Evolutionary conservation across 179 eudicot genomes (phyloP).

Genomic region (Pouteria campechiana): DNA sequence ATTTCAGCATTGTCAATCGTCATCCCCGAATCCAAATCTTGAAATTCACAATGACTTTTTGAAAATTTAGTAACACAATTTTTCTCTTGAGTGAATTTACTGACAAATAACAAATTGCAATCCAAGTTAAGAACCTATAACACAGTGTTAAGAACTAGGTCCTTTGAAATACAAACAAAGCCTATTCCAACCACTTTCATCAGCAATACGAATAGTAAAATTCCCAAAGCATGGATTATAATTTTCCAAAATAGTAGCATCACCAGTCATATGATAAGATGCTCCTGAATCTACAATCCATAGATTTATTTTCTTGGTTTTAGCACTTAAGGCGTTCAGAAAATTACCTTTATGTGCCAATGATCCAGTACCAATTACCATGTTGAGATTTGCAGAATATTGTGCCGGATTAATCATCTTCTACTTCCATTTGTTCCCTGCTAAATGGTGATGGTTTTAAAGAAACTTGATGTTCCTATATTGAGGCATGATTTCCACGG

Average conservation of each 20-base stretch:
- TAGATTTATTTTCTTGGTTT: not conserved
- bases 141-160: no score
- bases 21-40: constrained; percentile 2
- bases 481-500: not conserved
- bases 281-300: constrained; percentile 6
- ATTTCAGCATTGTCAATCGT: not conserved
- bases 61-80: constrained; percentile 6
- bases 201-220: not conserved
- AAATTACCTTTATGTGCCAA: constrained; percentile 2
- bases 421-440: not conserved
- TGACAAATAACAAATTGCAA: constrained; percentile 2
- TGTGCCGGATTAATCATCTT: not conserved
- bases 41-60: not conserved
- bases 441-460: not conserved
- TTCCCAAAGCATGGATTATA: not conserved
- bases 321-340: not conserved
- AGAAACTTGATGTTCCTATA: not conserved
- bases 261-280: not conserved
- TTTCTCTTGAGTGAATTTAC: not conserved
- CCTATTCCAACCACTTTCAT: constrained; percentile 1
- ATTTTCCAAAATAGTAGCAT: not conserved
- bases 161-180: not conserved
- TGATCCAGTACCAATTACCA: not conserved
- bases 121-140: constrained; percentile 1
- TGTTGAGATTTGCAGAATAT: not conserved